Evolutionary conservation across 2,329 filamentous ascomycete species (phyloP), one percentile per base, ranked within the genome.

Genomic region (Aspergillus fischeri): DNA sequence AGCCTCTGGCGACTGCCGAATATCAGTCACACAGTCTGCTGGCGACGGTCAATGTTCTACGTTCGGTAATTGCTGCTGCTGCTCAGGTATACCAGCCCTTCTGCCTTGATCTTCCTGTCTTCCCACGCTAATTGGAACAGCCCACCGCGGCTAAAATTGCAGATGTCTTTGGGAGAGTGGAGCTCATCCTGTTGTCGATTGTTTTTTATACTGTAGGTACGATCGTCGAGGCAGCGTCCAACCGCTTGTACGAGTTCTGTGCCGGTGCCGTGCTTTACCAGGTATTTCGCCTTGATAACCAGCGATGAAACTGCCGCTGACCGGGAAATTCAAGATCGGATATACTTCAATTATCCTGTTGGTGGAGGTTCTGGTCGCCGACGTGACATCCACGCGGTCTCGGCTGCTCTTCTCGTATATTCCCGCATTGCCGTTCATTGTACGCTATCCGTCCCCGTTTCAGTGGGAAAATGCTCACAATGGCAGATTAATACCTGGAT

Each of bases 351-450:
- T 87, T 27, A 76, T 86, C 20, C 73, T 88, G 11, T 76, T 88
- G 1, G 77, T 87, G 24, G 84, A 88, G 69, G 83, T 88, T 64
- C 80, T 89, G 58, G 76, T 88, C 49, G 85, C 80, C 48, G 86
- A 89, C 62, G 78, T 85, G 27, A 86, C 85, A 1, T 87, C 86
- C 1, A 81, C 84, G 6, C 81, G 84, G 14, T 78, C 83, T 10
- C 84, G 86, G 65, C 75, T 88, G 8, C 75, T 88, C 63, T 88
- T 87, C 75, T 86, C 82, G 50, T 88, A 86, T 65, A 74, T 88
- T n/a, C 84, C 84, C 0, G 81, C 82, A 0, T 67, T 80, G 3
- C 84, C 84, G 0, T 86, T 85, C 63, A 66, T 86, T 48, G 75
- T 77, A 60, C 64, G 71, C 7, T n/a, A 27, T 25, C 32, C 25